A percentile compares a stretch with the other conserved stretches of the same genome.
Conservation (phyloP, 352 stramenopile species). For the Aphanomyces euteiches region DNA sequence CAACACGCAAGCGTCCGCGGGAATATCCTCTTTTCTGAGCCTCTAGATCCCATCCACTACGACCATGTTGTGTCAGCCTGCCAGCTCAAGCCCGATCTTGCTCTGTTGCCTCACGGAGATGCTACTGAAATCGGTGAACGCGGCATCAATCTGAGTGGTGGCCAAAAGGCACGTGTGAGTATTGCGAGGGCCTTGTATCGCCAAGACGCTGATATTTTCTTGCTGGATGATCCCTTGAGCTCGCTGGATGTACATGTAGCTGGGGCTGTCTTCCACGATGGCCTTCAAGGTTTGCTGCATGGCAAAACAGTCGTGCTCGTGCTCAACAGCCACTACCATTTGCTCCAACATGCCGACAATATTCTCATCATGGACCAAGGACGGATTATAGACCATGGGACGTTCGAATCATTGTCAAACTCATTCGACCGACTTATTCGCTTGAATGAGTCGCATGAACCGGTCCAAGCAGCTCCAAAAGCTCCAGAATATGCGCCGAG, state of each 20-base stretch:
- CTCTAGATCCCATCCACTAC: conserved; percentile 47
- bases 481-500: background rate
- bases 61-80: conserved; percentile 68
- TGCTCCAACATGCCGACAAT: conserved; percentile 40
- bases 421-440: conserved; percentile 11
- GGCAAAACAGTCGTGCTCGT: conserved; percentile 53
- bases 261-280: conserved; percentile 91
- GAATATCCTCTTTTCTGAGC: conserved; percentile 87
- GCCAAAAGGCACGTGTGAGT: conserved; percentile 91
- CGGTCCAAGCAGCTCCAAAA: background rate
- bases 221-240: conserved; percentile 96
- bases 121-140: conserved; percentile 97
- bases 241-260: conserved; percentile 97
- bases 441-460: background rate
- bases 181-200: conserved; percentile 93
- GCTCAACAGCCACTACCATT: conserved; percentile 47
- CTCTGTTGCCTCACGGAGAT: conserved; percentile 89
- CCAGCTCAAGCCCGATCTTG: conserved; percentile 83
- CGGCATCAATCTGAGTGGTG: conserved; percentile 96
- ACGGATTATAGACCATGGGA: conserved; percentile 38
- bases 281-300: conserved; percentile 81
- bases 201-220: conserved; percentile 45
- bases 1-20: conserved; percentile 87
- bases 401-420: conserved; percentile 35
- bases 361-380: conserved; percentile 43